Conservation (phyloP, 2,329 filamentous ascomycete species). For the Alternaria novae-zelandiae region DNA sequence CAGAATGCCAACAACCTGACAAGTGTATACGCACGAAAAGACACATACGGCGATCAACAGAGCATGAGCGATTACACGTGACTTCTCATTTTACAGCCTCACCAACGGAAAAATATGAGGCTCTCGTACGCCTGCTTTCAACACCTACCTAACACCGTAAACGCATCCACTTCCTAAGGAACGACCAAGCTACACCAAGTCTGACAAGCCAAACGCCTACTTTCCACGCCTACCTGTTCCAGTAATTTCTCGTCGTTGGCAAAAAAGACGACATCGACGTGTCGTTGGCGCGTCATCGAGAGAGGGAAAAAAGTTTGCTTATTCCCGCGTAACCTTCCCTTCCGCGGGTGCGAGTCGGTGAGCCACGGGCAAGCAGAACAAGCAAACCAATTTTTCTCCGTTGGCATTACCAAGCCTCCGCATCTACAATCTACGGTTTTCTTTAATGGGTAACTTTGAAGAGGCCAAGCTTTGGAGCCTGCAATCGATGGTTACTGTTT, state of each 20-base stretch:
- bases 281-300: neutral
- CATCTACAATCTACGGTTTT: constrained; percentile 4
- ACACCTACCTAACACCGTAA: constrained; percentile 14
- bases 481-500: constrained; percentile 10
- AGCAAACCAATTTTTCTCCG: neutral
- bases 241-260: neutral
- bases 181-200: constrained; percentile 3
- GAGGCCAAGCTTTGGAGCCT: constrained; percentile 10
- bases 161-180: neutral
- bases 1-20: neutral
- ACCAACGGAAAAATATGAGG: constrained; percentile 1
- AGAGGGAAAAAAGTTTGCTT: neutral
- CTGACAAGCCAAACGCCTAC: constrained; percentile 13
- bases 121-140: constrained; percentile 14
- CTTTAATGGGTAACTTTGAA: constrained; percentile 1
- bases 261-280: neutral
- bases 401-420: constrained; percentile 7
- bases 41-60: neutral
- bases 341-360: neutral
- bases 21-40: neutral
- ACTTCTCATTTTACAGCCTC: neutral
- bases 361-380: neutral
- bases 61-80: neutral
- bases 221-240: constrained; percentile 8
- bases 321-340: constrained; percentile 1